A percentile compares a stretch with the other conserved stretches of the same genome.
These are phyloP conservation scores for Neurospora sp. DNA, from an alignment of 495 filamentous ascomycete species.

Conservation along the genomic window DNA sequence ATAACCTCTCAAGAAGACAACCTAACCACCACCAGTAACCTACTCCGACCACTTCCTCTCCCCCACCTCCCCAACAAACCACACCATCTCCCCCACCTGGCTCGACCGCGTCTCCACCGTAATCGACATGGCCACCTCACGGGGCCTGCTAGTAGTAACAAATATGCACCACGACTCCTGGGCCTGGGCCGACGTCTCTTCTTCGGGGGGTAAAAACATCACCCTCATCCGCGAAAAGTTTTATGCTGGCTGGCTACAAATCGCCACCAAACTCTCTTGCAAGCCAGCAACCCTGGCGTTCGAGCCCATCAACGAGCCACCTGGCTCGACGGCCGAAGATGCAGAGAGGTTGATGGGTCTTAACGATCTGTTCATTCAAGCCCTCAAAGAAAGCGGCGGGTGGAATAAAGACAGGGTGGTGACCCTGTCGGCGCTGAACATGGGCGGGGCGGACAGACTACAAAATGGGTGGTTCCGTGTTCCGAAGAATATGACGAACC, in stretches of 20 bases:
- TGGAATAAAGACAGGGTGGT: slow-evolving; percentile 52
- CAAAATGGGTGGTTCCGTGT: slow-evolving; percentile 37
- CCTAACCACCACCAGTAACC: slow-evolving; percentile 31
- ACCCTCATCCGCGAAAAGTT: slow-evolving; percentile 48
- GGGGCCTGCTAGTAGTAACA: slow-evolving; percentile 43
- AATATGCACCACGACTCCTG: slow-evolving; percentile 54
- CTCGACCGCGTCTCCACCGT: slow-evolving; percentile 52
- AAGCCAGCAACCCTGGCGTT: slow-evolving; percentile 47
- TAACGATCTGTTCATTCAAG: slow-evolving; percentile 48
- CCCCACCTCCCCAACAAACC: slow-evolving; percentile 33
- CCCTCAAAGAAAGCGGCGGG: slow-evolving; percentile 44
- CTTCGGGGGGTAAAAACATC: slow-evolving; percentile 34
- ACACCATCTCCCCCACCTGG: slow-evolving; percentile 44
- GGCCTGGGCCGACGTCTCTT: slow-evolving; percentile 49
- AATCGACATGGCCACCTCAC: slow-evolving; percentile 44
- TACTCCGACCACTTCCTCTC: slow-evolving; percentile 48
- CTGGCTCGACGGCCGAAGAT: slow-evolving; percentile 41
- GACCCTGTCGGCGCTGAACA: slow-evolving; percentile 42
- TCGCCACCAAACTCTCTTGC: slow-evolving; percentile 44
- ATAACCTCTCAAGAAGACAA: not conserved
- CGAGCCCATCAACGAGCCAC: slow-evolving; percentile 52
- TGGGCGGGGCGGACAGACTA: slow-evolving; percentile 43
- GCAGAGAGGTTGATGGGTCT: slow-evolving; percentile 43
- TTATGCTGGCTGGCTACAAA: slow-evolving; percentile 48
- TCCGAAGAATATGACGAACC: slow-evolving; percentile 41